Evolutionary conservation across 176 grass and related monocot species (phyloP).

Genomic region (Ensete ventricosum): DNA sequence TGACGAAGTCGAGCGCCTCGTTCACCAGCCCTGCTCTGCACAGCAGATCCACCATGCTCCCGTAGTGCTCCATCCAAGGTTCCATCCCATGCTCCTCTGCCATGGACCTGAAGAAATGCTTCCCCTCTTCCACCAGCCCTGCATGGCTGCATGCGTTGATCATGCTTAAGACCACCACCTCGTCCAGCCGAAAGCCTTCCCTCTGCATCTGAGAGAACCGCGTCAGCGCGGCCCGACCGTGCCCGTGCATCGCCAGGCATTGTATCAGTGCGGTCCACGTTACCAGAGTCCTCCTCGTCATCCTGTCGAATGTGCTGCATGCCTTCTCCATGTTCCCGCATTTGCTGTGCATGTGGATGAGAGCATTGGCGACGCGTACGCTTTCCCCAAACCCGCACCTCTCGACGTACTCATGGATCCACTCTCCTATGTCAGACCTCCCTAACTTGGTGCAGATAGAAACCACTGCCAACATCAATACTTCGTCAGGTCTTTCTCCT

Average conservation of each 20-base stretch:
- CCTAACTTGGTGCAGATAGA: constrained; percentile 32
- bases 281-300: constrained; percentile 31
- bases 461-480: constrained; percentile 41
- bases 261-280: constrained; percentile 51
- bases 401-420: constrained; percentile 23
- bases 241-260: constrained; percentile 35
- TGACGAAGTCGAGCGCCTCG: constrained; percentile 37
- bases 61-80: constrained; percentile 56
- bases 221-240: constrained; percentile 37
- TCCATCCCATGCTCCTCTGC: constrained; percentile 29
- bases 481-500: constrained; percentile 31
- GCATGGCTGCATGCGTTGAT: constrained; percentile 42
- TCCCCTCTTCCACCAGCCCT: constrained; percentile 25
- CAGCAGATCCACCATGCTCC: constrained; percentile 43
- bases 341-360: constrained; percentile 54
- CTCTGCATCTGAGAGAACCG: constrained; percentile 48
- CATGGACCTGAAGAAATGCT: constrained; percentile 41
- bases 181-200: constrained; percentile 45
- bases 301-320: constrained; percentile 33
- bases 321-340: constrained; percentile 33
- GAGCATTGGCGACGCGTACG: constrained; percentile 24
- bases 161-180: constrained; percentile 29
- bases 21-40: constrained; percentile 28
- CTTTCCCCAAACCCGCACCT: constrained; percentile 24
- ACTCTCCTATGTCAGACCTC: constrained; percentile 10